Evolutionary conservation across 257 asterid species (phyloP).

Genomic region (Solanum gracilifrons): DNA sequence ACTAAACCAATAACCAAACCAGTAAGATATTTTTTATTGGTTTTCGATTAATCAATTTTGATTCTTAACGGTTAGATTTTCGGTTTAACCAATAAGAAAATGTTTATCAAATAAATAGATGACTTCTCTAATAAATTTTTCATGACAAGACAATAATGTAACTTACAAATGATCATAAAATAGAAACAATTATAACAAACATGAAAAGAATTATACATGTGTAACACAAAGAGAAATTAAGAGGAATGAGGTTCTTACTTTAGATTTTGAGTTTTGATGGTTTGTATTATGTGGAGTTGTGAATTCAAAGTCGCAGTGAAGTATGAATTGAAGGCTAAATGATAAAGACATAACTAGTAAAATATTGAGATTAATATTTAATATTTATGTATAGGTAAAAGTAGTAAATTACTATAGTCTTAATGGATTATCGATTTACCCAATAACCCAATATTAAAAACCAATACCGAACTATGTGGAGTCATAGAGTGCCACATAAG

Average conservation of each 20-base stretch:
- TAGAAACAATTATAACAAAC: neutral
- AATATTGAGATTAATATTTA: neutral
- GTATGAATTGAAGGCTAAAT: too few relatives aligned
- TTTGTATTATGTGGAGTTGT: neutral
- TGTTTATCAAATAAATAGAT: neutral
- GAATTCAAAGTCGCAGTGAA: neutral
- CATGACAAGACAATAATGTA: neutral
- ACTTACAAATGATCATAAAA: neutral
- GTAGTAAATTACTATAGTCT: neutral
- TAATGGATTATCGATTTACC: neutral
- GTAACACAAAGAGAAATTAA: neutral
- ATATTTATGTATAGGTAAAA: too few relatives aligned
- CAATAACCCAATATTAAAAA: neutral
- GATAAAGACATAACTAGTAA: neutral
- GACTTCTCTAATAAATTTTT: neutral
- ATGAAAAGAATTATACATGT: neutral
- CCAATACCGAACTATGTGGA: neutral
- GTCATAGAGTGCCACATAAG: neutral
- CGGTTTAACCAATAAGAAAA: too few relatives aligned
- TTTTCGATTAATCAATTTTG: neutral
- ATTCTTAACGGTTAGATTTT: neutral
- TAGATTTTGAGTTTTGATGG: neutral
- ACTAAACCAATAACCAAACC: too few relatives aligned
- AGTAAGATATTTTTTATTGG: too few relatives aligned
- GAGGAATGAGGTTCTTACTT: neutral